Evolutionary conservation across 2,329 filamentous ascomycete species (phyloP), one percentile per base, ranked within the genome.

Genomic region (Apiospora aurea): DNA sequence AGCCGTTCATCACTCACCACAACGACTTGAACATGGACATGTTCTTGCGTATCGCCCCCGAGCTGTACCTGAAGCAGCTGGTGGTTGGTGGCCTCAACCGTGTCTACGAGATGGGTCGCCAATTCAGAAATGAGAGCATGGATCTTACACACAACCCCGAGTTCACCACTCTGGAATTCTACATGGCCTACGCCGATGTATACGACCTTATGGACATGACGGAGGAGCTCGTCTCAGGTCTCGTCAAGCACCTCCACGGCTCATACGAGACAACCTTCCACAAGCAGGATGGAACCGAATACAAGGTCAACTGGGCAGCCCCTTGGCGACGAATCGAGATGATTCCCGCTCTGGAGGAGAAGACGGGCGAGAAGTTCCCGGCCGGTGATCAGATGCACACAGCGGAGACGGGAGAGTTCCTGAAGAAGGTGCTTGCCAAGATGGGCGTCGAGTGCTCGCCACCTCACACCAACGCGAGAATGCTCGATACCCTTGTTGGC

Each of bases 81-180:
- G 93, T 98, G 69, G 96, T 99, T 44, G 97, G 97, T 79, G 96
- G 96, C 73, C 88, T 98, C 57, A 94, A 97, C 85, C 91, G 94
- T 78, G 96, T 99, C 18, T 99, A 97, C 84, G 96, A 99, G 82
- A 91, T 99, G 74, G 96, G 96, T 75, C 92, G 95, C 76, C 94
- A 97, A 81, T 99, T 99, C 90, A 88, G 96, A 78, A 99, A 99
- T 80, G 95, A 97, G 83, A 93, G 93, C 73, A 92, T 94, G 75
- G 94, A 97, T 81, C 86, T 96, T 69, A 99, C 96, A 10, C 96
- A 99, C 87, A 99, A 98, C 87, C 96, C 94, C 51, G 96, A 99
- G 82, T 99, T 99, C 86, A 99, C 96, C 61, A 97, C 94, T 38
- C 94, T 94, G 82, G 96, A 99, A 83, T 98, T 98, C 85, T 99